phyloP scores from a whole-genome alignment of 176 grass and related monocot species.

The bread wheat (Triticum aestivum) region DNA sequence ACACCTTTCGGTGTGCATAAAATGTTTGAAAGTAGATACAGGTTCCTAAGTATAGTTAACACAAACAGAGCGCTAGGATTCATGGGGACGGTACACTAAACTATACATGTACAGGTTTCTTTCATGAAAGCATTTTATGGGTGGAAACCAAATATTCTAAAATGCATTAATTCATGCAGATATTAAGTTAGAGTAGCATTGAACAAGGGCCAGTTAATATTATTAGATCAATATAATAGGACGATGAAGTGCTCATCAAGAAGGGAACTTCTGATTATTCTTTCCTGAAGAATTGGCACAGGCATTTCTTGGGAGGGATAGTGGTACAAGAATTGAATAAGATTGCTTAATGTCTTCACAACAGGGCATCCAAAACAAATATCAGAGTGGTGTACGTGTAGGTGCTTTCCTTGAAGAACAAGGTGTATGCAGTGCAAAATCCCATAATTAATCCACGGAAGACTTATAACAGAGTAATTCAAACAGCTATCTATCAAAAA shows the following conservation, averaged over 20 bases:
- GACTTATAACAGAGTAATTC: conserved; percentile 2
- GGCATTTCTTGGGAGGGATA: conserved; percentile 31
- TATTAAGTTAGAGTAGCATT: not conserved
- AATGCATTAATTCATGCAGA: not conserved
- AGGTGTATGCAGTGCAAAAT: conserved; percentile 9
- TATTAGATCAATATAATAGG: conserved; percentile 11
- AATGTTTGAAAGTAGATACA: conserved; percentile 23
- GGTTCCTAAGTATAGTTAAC: conserved; percentile 7
- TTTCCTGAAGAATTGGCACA: conserved; percentile 39
- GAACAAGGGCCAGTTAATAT: conserved; percentile 4
- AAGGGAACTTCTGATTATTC: conserved; percentile 52
- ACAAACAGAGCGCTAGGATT: not conserved
- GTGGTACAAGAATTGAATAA: conserved; percentile 45
- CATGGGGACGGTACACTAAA: not conserved
- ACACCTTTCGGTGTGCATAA: conserved; percentile 37
- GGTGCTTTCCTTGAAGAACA: conserved; percentile 37
- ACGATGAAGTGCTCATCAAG: conserved; percentile 47
- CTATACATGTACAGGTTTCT: not conserved
- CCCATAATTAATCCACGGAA: not conserved
- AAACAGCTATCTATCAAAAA: not conserved
- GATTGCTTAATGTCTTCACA: conserved; percentile 33
- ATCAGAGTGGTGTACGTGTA: not conserved
- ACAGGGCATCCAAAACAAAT: conserved; percentile 31
- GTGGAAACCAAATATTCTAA: not conserved
- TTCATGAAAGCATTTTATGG: not conserved